phyloP scores from a whole-genome alignment of 2,329 filamentous ascomycete species.

The Calonectria montana region DNA sequence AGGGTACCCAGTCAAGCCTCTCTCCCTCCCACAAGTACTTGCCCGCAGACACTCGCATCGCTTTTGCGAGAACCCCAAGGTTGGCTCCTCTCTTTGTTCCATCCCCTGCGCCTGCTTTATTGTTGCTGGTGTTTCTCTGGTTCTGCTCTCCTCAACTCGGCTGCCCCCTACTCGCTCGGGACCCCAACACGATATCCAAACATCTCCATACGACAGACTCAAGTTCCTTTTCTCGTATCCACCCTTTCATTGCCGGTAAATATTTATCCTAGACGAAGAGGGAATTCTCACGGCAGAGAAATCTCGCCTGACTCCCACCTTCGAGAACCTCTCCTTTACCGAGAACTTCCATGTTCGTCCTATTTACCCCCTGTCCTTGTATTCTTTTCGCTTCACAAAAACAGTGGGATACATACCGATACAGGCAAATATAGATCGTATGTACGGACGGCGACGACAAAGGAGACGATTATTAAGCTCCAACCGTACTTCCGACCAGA shows the following conservation, averaged over 20 bases:
- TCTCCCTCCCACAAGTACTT: too few relatives aligned
- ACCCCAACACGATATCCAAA: too few relatives aligned
- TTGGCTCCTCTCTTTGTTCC: neutral
- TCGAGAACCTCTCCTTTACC: neutral
- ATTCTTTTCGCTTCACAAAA: neutral
- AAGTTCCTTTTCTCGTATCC: neutral
- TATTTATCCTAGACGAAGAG: neutral
- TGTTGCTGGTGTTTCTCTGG: neutral
- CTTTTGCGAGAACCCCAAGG: neutral
- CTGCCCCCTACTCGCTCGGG: neutral
- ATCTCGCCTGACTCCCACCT: neutral
- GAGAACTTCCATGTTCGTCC: neutral
- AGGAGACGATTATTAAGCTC: neutral
- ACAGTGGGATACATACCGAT: neutral
- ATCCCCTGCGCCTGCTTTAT: neutral
- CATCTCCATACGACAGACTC: neutral
- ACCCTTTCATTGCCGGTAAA: neutral
- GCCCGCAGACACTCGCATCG: neutral
- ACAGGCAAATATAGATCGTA: neutral
- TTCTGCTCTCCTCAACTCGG: neutral
- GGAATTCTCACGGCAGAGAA: neutral
- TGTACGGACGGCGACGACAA: neutral
- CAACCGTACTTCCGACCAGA: neutral
- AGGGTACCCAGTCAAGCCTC: neutral
- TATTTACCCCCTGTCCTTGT: neutral